phyloP scores from a whole-genome alignment of 495 filamentous ascomycete genomes.

The Penicillium cataractarum region DNA sequence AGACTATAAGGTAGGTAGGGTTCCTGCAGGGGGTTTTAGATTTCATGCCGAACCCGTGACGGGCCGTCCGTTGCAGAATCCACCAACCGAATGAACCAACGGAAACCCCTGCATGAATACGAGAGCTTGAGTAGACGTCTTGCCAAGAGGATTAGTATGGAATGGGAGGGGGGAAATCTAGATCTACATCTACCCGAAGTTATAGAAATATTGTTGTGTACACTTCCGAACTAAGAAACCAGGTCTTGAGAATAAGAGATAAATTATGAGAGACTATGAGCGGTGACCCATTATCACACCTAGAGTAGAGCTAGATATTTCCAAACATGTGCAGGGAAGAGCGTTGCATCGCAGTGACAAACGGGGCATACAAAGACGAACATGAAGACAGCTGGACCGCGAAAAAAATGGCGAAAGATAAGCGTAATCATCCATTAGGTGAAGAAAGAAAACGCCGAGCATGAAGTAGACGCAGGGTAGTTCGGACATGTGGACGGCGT shows the following conservation, averaged over 20 bases:
- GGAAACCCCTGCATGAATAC: constrained; percentile 7
- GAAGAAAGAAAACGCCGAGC: constrained; percentile 6
- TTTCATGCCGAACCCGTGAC: neutral
- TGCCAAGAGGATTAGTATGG: neutral
- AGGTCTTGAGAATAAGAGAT: too few species aligned
- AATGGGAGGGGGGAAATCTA: neutral
- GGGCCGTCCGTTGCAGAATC: neutral
- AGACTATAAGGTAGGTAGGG: neutral
- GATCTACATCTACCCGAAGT: too few species aligned
- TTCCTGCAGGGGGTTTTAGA: constrained; percentile 1
- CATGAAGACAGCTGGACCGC: neutral
- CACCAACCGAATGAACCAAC: neutral
- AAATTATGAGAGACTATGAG: neutral
- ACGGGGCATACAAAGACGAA: neutral
- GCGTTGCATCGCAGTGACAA: neutral
- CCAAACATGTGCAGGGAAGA: constrained; percentile 21
- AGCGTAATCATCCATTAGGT: neutral
- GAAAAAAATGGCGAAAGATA: neutral
- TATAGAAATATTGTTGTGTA: neutral
- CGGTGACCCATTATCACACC: constrained; percentile 16
- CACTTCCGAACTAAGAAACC: neutral
- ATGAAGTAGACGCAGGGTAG: constrained; percentile 1
- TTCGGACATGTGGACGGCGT: constrained; percentile 4
- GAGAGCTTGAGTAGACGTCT: constrained; percentile 7
- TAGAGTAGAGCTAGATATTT: neutral